Conservation (phyloP, 345 rosid genomes). For the Streptanthus diversifolius region DNA sequence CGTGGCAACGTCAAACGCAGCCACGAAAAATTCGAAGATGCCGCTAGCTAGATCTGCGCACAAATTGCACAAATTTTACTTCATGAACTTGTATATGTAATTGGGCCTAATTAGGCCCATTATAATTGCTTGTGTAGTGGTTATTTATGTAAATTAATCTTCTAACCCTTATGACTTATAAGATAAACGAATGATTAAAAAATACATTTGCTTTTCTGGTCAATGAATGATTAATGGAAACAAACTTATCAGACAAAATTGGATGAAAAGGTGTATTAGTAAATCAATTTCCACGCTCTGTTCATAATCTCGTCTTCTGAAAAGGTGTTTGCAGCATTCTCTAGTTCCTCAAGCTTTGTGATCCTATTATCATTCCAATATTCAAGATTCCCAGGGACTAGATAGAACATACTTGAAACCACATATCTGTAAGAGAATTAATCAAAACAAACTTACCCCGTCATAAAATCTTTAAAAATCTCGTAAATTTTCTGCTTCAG, state of each 20-base stretch:
- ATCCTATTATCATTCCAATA: conserved; percentile 35
- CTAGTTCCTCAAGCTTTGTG: conserved; percentile 60
- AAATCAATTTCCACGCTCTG: conserved; percentile 59
- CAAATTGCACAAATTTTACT: not conserved
- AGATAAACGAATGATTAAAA: not conserved
- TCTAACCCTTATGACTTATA: too few relatives aligned
- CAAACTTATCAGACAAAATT: not conserved
- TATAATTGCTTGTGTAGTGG: not conserved
- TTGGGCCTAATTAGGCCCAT: conserved; percentile 4
- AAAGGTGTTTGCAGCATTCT: conserved; percentile 38
- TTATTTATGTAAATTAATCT: too few relatives aligned
- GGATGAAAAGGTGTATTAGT: conserved; percentile 7
- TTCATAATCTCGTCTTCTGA: conserved; percentile 55
- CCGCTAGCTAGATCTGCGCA: conserved; percentile 24
- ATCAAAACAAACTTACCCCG: conserved; percentile 37
- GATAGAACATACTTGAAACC: not conserved
- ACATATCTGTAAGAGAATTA: not conserved
- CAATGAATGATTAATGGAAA: not conserved
- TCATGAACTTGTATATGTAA: not conserved
- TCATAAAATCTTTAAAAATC: conserved; percentile 49
- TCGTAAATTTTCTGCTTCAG: conserved; percentile 31
- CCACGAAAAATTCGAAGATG: conserved; percentile 9
- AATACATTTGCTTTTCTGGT: not conserved
- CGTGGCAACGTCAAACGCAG: conserved; percentile 23
- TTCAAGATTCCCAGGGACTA: not conserved